phyloP scores from a whole-genome alignment of 176 grass and related monocot species.

The Juncus inflexus region DNA sequence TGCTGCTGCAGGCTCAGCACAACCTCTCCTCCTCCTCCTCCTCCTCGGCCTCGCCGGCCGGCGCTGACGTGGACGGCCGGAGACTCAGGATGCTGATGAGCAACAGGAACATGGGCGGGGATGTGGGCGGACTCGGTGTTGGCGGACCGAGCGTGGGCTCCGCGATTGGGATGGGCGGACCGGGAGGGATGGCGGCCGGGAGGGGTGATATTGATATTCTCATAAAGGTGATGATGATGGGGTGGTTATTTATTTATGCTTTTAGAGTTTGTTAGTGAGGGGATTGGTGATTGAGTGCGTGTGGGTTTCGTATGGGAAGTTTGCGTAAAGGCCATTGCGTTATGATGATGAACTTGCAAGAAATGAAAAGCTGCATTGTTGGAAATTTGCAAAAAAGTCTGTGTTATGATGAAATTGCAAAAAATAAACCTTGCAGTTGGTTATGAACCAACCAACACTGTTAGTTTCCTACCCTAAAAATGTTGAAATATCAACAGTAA shows the following conservation, averaged over 20 bases:
- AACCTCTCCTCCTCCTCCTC: conserved; percentile 45
- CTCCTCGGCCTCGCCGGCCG: not conserved
- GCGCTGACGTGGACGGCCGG: conserved; percentile 59
- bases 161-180: conserved; percentile 39
- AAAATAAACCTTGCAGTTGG: too few species aligned
- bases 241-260: not conserved
- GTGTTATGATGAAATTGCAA: too few species aligned
- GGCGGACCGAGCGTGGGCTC: conserved; percentile 43
- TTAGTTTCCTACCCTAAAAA: too few species aligned
- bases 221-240: conserved; percentile 65
- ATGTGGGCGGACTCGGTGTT: conserved; percentile 37
- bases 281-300: not conserved
- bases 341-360: too few species aligned
- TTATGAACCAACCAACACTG: too few species aligned
- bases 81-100: conserved; percentile 61
- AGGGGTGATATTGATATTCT: conserved; percentile 59
- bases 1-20: conserved; percentile 81
- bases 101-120: conserved; percentile 46
- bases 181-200: conserved; percentile 23
- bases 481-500: too few species aligned
- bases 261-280: not conserved
- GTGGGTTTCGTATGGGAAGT: not conserved
- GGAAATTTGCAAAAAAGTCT: too few species aligned
- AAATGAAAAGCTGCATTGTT: too few species aligned
- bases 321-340: too few species aligned